These are phyloP conservation scores for Fusarium coicis DNA, from an alignment of 2,329 filamentous ascomycete genomes.

Conservation along the genomic window DNA sequence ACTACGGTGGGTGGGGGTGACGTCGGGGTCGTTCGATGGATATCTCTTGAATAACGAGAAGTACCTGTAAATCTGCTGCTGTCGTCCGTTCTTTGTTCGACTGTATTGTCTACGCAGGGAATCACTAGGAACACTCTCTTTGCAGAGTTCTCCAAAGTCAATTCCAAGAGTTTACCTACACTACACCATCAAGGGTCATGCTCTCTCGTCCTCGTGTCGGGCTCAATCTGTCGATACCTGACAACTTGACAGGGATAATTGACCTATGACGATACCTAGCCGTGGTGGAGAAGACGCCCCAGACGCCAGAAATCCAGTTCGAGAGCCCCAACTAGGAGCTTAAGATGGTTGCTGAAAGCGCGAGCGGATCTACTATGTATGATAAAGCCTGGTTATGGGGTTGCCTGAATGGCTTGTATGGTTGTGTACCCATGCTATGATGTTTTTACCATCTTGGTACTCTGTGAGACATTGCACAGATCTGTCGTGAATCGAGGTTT, in stretches of 20 bases:
- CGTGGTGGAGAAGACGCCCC: slow-evolving; percentile 29
- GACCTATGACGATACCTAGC: slow-evolving; percentile 41
- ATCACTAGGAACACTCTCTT: not conserved
- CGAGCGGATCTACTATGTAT: not conserved
- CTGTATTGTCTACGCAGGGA: not conserved
- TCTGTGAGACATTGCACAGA: not conserved
- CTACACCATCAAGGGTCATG: not conserved
- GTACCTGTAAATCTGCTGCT: slow-evolving; percentile 10
- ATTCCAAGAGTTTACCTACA: not conserved
- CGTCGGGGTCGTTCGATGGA: slow-evolving; percentile 42
- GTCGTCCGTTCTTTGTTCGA: not conserved
- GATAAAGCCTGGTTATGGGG: not conserved
- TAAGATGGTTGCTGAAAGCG: slow-evolving; percentile 9
- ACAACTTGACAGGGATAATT: slow-evolving; percentile 25
- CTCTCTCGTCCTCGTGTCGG: slow-evolving; percentile 16
- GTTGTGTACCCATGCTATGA: not conserved
- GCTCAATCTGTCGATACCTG: slow-evolving; percentile 41
- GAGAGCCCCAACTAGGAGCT: slow-evolving; percentile 1
- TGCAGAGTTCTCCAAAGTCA: not conserved
- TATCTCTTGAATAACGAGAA: not conserved
- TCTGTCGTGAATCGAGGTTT: slow-evolving; percentile 3
- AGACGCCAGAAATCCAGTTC: slow-evolving; percentile 27
- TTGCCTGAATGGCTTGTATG: not conserved
- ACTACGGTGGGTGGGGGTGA: slow-evolving; percentile 31
- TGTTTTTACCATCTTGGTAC: not conserved